Percentiles rank a stretch among this genome's conserved stretches.
Evolutionary conservation across 768 basidiomycete species (phyloP).

Genomic region (Megacollybia marginata): DNA sequence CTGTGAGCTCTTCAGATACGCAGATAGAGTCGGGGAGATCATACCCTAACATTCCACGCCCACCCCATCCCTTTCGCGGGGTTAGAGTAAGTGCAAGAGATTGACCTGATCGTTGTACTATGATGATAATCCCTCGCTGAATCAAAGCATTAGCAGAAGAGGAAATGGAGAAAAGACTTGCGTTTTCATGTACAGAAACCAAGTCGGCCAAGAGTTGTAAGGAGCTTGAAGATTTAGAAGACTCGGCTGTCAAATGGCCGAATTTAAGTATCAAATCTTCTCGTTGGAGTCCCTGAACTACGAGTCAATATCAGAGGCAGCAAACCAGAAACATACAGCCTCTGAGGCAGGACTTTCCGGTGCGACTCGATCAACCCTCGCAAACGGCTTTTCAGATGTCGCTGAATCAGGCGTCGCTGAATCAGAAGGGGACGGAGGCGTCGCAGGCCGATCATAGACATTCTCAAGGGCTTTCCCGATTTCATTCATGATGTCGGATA

Average conservation of each 20-base stretch:
- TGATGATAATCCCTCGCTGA: slow-evolving; percentile 31
- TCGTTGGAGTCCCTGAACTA: slow-evolving; percentile 53
- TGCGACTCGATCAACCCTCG: slow-evolving; percentile 75
- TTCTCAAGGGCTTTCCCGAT: slow-evolving; percentile 63
- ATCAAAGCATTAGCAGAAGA: not conserved
- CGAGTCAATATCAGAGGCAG: slow-evolving; percentile 1
- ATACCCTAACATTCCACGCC: slow-evolving; percentile 78
- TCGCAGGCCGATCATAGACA: slow-evolving; percentile 45
- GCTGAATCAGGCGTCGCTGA: slow-evolving; percentile 12
- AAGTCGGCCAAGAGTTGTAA: slow-evolving; percentile 65
- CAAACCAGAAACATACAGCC: slow-evolving; percentile 44
- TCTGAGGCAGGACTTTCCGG: slow-evolving; percentile 75
- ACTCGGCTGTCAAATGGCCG: slow-evolving; percentile 47
- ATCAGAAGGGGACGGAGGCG: slow-evolving; percentile 7
- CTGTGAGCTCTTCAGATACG: slow-evolving; percentile 19
- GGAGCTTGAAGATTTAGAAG: slow-evolving; percentile 40
- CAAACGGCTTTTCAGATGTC: slow-evolving; percentile 39
- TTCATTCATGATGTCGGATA: slow-evolving; percentile 52
- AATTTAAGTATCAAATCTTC: slow-evolving; percentile 74
- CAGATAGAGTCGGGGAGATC: slow-evolving; percentile 11
- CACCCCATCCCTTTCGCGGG: slow-evolving; percentile 79
- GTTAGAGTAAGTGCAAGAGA: slow-evolving; percentile 46
- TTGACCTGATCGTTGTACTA: slow-evolving; percentile 45
- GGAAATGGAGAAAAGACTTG: slow-evolving; percentile 26
- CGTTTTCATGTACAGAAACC: slow-evolving; percentile 76